phyloP scores from a whole-genome alignment of 139 green algal genomes.

The Tetraselmis chui region DNA sequence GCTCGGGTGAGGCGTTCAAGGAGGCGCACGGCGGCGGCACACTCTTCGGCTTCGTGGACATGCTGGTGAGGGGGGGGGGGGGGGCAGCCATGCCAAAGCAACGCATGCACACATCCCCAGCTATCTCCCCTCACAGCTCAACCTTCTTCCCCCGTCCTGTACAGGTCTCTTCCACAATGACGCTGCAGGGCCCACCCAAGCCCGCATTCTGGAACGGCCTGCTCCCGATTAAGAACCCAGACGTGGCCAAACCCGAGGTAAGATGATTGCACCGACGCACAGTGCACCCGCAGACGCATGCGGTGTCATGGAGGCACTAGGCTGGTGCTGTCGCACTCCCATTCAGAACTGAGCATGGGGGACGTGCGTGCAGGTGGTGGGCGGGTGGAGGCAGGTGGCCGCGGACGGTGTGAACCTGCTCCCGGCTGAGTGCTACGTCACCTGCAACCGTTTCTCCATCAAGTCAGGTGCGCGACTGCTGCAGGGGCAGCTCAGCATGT shows the following conservation, averaged over 20 bases:
- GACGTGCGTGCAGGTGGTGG: neutral
- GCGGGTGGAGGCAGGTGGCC: conserved; percentile 19
- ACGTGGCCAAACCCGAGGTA: neutral
- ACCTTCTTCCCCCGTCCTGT: neutral
- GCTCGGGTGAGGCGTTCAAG: conserved; percentile 31
- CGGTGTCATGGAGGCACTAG: no score
- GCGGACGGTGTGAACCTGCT: conserved; percentile 23
- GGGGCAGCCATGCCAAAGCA: no score
- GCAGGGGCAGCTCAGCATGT: no score
- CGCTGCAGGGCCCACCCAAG: conserved; percentile 25
- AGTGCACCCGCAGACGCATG: no score
- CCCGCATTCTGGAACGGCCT: conserved; percentile 26
- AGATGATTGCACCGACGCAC: neutral
- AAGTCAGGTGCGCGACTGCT: neutral
- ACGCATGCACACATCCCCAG: neutral
- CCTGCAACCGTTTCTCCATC: conserved; percentile 22
- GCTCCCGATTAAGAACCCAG: neutral
- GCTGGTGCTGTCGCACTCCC: neutral
- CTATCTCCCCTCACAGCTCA: neutral
- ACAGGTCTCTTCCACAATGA: conserved; percentile 6
- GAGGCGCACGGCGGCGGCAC: conserved; percentile 33
- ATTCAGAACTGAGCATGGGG: conserved; percentile 1
- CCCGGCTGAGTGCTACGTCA: conserved; percentile 21
- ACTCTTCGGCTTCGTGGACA: conserved; percentile 27
- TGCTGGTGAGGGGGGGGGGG: conserved; percentile 17